Base-by-base conservation (phyloP, 805 yeast genomes). In the Groenewaldozyma tartarivorans region DNA sequence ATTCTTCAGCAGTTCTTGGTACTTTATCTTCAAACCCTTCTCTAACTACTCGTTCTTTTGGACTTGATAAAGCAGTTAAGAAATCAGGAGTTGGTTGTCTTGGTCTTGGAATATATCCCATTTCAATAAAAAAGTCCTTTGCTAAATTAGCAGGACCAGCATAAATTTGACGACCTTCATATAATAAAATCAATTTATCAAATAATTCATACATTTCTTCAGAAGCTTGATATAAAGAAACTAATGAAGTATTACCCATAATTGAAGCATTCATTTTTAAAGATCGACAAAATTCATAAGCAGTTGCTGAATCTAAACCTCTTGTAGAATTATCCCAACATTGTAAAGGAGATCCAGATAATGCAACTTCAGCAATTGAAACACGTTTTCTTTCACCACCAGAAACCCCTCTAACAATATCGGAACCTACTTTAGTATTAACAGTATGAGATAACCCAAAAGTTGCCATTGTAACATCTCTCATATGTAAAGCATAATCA, bases 321-420 rank as follows among this genome's bases (percentile, higher is more conserved):
- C 84, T 73, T 18, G 83, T 78, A 11, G 81, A 72, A 54, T 78
- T 78, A 67, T 78, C 79, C 79, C 79, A 74, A 59, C 76, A 71
- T 52, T 74, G 76, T 33, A 74, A 41, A 35, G 62, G 58, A 20
- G 74, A 69, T 34, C 71, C 69, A 37, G 63, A 57, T 33, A 70
- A 60, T 7, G 71, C 58, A 17, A 64, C 71, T 51, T 73, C 77
- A 27, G 74, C 74, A 46, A 72, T 69, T 15, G 75, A 67, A 18
- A 72, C 77, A 52, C 78, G 65, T 57, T 72, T 73, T 45, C 77
- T 57, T 51, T 73, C 77, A 58, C 78, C 77, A 44, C 77, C 78
- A 30, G 75, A 69, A 38, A 71, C 74, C 53, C 81, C 81, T 52
- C 79, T 66, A 16, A 75, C 67, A 39, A 58, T 65, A 43, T 69